Evolutionary conservation across 495 filamentous ascomycete genomes (phyloP), one percentile per base, ranked within the genome.

Genomic region (Aspergillus ellipticus): DNA sequence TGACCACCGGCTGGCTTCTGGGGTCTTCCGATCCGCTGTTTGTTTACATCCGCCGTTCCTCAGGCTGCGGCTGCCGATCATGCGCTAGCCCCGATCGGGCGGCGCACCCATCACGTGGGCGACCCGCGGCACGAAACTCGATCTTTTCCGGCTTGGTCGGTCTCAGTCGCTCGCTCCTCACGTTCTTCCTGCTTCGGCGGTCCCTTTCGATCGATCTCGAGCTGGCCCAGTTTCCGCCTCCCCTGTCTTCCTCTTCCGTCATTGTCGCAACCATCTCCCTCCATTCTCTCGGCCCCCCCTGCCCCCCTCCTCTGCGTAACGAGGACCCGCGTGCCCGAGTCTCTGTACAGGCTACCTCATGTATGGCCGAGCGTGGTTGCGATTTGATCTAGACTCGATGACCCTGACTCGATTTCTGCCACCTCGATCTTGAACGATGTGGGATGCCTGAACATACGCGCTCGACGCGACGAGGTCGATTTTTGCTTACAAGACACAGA

Each of bases 31-130:
- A 42, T 53, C 41, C 50, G 43, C 41, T 54, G 54, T 61, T 65
- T 74, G 73, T 76, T 74, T 76, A 74, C 70, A 61, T 59, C 60
- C 59, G 66, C 59, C 63, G 69, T 71, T 72, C 66, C 67, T 72
- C 62, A 65, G 67, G 67, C 67, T 62, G 61, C 67, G 59, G 55
- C 21, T 35, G 66, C 61, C 62, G 71, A 74, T 76, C 68, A 7
- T 17, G 26, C 46, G 21, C 67, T 68, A 68, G 60, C 49, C 66
- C 63, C 42, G 62, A 68, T 62, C 56, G 54, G 71, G 58, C 49
- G 0, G 13, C 0, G n/a, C n/a, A 22, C 42, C 28, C 15, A 20
- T 74, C 70, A 76, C 66, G 62, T 69, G 66, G 54, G 41, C 8
- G 10, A 13, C 46, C 17, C 33, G 51, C 51, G 51, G 55, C 49